Conservation (phyloP, 768 basidiomycete genomes). For the Termitomyces sp. region DNA sequence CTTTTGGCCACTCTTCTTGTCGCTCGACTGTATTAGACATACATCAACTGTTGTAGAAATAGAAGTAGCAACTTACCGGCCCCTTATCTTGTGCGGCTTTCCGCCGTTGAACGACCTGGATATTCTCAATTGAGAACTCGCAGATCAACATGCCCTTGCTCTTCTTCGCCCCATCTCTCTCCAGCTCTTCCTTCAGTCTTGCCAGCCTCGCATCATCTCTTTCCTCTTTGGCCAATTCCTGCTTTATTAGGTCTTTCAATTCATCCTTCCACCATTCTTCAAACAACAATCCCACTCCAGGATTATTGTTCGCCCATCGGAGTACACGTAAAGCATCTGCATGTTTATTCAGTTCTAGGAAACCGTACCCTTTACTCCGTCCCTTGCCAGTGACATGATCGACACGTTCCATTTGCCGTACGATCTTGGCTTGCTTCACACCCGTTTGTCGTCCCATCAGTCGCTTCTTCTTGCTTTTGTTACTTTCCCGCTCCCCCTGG, state of each 20-base stretch:
- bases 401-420: constrained; percentile 83
- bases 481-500: constrained; percentile 18
- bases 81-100: constrained; percentile 41
- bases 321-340: constrained; percentile 87
- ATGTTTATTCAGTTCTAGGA: constrained; percentile 85
- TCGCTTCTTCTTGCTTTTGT: constrained; percentile 22
- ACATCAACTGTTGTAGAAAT: not conserved
- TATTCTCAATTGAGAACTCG: constrained; percentile 97
- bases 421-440: constrained; percentile 90
- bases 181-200: constrained; percentile 52
- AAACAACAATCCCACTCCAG: constrained; percentile 56
- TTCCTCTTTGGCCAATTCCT: constrained; percentile 41
- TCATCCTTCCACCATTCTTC: constrained; percentile 86
- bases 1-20: constrained; percentile 7
- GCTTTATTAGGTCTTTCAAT: constrained; percentile 48
- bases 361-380: constrained; percentile 91
- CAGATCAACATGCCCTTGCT: constrained; percentile 60
- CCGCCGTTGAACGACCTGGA: constrained; percentile 81
- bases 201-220: constrained; percentile 46
- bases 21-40: constrained; percentile 5
- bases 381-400: constrained; percentile 86
- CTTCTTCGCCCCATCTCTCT: constrained; percentile 34
- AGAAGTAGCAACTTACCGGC: constrained; percentile 15
- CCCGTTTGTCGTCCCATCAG: constrained; percentile 26
- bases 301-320: constrained; percentile 93